Evolutionary conservation across 1,284 basidiomycete genomes (phyloP), one percentile per base, ranked within the genome.

Genomic region (Butyriboletus appendiculatus): DNA sequence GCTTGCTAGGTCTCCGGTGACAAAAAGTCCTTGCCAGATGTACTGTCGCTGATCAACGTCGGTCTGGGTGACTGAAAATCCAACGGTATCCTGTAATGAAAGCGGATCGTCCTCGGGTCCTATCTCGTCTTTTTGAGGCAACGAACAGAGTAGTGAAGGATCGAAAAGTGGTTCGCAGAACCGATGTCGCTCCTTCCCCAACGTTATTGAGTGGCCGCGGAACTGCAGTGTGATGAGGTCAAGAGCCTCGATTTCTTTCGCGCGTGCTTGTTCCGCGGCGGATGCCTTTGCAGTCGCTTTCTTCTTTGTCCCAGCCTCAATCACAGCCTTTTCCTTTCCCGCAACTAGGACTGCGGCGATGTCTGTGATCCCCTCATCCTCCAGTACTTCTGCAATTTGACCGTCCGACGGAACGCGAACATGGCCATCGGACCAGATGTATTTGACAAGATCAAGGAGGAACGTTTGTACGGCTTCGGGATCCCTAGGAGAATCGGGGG

Each of bases 81-180:
- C 85, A 20, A 88, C 83, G 5, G 80, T 81, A 30, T 85, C 81
- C 58, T 90, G 88, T 52, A 91, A 60, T 6, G 88, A 74, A 41
- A 79, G 59, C 1, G 71, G 64, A 30, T 68, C 72, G 30, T 72
- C 70, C 22, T 65, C 62, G 3, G 55, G 43, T 34, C 48, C 54
- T 32, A 57, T 55, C 15, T 53, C 58, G 15, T 39, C 30, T 24
- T 30, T 48, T 45, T 55, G 64, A 41, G 64, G 63, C 12, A 75
- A 50, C n/a, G 64, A 59, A 2, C 70, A 68, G 53, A 88, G 70
- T 38, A 89, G 61, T 3, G 66, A 72, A 3, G 91, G 88, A 56
- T 94, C 86, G 60, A 95, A 92, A 33, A 98, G 76, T 10, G 94
- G 93, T 67, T 97, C 95, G 66, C 91, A 93, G 68, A 96, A 88